Percentiles rank a stretch among this genome's conserved stretches.
phyloP scores from a whole-genome alignment of 1,284 basidiomycete genomes.

The Apiotrichum gracile region DNA sequence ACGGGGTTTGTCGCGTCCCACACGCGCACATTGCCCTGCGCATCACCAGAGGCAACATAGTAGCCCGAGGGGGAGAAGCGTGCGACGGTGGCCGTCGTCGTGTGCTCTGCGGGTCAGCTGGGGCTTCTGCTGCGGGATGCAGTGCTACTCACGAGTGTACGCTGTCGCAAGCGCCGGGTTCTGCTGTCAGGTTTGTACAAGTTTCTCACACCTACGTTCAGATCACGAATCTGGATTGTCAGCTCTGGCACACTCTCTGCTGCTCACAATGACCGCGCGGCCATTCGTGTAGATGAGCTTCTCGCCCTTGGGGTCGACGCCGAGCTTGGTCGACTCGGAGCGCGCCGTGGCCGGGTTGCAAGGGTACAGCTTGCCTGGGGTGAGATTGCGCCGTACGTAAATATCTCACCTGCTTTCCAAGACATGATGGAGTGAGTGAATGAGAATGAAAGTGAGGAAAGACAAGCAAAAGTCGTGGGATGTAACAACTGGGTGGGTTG shows the following conservation, averaged over 20 bases:
- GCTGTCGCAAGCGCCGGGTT: constrained; percentile 37
- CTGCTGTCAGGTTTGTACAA: not conserved
- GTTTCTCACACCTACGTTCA: constrained; percentile 49
- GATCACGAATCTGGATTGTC: constrained; percentile 55
- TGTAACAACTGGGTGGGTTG: no score
- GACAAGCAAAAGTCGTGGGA: no score
- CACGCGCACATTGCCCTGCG: constrained; percentile 71
- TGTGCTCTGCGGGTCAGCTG: constrained; percentile 57
- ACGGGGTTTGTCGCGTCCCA: constrained; percentile 85
- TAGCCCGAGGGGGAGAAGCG: constrained; percentile 89
- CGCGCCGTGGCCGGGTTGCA: constrained; percentile 65
- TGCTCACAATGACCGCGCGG: constrained; percentile 74
- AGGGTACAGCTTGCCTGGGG: constrained; percentile 55
- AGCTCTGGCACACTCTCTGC: constrained; percentile 1
- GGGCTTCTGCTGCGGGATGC: no score
- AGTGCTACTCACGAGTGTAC: constrained; percentile 38
- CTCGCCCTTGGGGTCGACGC: constrained; percentile 63
- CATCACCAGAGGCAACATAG: constrained; percentile 88
- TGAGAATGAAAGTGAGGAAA: not conserved
- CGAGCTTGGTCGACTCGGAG: constrained; percentile 65
- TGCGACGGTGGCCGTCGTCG: constrained; percentile 79
- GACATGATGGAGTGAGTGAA: constrained; percentile 17
- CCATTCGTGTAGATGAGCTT: constrained; percentile 84
- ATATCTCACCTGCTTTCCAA: constrained; percentile 29
- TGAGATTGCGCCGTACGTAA: not conserved